Conservation (phyloP, 1,139 yeast species). For the Yamadazyma triangularis region DNA sequence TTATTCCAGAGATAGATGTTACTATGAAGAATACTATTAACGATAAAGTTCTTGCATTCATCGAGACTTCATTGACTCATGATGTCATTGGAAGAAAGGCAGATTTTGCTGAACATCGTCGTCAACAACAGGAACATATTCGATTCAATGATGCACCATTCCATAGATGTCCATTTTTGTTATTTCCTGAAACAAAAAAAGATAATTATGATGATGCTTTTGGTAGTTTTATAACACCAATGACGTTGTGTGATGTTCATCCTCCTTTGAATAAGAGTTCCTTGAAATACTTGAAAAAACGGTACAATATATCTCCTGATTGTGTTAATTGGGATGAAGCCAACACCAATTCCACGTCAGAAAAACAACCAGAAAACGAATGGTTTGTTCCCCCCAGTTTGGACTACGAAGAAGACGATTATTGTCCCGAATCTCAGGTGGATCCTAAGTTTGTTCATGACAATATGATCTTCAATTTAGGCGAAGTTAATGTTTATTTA, state of each 20-base stretch:
- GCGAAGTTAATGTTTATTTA: conserved; percentile 32
- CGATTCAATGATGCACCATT: conserved; percentile 75
- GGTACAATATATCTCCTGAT: not conserved
- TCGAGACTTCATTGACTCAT: conserved; percentile 53
- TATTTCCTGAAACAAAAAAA: conserved; percentile 47
- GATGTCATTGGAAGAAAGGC: conserved; percentile 59
- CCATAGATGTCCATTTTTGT: conserved; percentile 70
- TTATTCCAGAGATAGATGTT: conserved; percentile 43
- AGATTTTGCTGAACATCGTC: conserved; percentile 42
- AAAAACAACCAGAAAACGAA: not conserved
- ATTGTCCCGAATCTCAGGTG: conserved; percentile 35
- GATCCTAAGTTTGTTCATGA: conserved; percentile 51
- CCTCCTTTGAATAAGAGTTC: conserved; percentile 45
- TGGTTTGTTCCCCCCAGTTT: conserved; percentile 24
- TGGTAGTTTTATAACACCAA: conserved; percentile 56
- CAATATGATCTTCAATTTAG: conserved; percentile 50
- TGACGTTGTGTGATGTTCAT: conserved; percentile 63
- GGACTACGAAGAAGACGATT: conserved; percentile 40
- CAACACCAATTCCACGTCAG: not conserved
- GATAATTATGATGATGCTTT: conserved; percentile 40
- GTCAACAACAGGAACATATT: conserved; percentile 61
- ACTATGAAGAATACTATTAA: conserved; percentile 21
- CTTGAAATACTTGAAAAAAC: not conserved
- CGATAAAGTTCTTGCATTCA: conserved; percentile 19
- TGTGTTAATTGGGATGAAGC: not conserved